Conservation (phyloP, 805 yeast genomes). For the Sugiyamaella qingdaonensis region DNA sequence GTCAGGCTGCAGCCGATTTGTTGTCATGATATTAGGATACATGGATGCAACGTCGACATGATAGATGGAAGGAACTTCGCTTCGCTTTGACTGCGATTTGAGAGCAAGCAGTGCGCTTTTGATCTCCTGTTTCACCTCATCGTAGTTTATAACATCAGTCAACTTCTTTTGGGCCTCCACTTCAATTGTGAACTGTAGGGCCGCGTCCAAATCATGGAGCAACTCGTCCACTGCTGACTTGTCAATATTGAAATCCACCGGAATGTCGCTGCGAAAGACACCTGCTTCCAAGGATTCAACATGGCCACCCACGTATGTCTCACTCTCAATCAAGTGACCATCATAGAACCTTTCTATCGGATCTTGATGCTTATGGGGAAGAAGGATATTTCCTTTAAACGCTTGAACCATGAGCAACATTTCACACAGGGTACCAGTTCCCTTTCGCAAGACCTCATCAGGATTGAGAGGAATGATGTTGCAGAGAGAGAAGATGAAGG, state of each 20-base stretch:
- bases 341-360: slow-evolving; percentile 93
- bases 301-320: slow-evolving; percentile 98
- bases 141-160: slow-evolving; percentile 77
- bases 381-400: slow-evolving; percentile 63
- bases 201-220: slow-evolving; percentile 63
- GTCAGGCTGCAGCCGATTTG: slow-evolving; percentile 95
- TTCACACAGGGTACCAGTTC: slow-evolving; percentile 98
- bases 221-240: slow-evolving; percentile 80
- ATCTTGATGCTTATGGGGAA: slow-evolving; percentile 92
- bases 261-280: slow-evolving; percentile 86
- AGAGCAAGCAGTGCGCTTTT: slow-evolving; percentile 52
- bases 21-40: slow-evolving; percentile 99
- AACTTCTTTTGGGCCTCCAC: slow-evolving; percentile 71
- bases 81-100: slow-evolving; percentile 56
- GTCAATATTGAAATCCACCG: slow-evolving; percentile 70
- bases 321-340: slow-evolving; percentile 90
- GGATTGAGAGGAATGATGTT: slow-evolving; percentile 95
- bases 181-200: slow-evolving; percentile 76
- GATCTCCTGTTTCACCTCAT: slow-evolving; percentile 64
- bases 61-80: slow-evolving; percentile 81
- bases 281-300: slow-evolving; percentile 98
- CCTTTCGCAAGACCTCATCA: slow-evolving; percentile 92
- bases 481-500: slow-evolving; percentile 91
- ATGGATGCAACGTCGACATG: slow-evolving; percentile 99
- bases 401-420: slow-evolving; percentile 97